Evolutionary conservation across 2,329 filamentous ascomycete genomes (phyloP), one percentile per base, ranked within the genome.

Genomic region (Fulvia fulva): DNA sequence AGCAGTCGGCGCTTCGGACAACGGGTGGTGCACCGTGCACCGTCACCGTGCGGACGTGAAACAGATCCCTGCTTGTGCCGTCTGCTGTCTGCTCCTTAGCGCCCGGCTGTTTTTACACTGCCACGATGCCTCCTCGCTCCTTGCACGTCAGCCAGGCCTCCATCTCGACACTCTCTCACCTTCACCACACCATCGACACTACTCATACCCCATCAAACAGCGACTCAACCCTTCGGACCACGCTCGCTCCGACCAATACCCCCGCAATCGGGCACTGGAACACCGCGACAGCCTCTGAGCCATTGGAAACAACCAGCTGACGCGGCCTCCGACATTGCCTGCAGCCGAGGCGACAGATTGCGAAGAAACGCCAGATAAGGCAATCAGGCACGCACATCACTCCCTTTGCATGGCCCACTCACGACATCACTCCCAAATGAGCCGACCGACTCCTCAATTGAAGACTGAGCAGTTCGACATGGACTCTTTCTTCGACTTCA

Each of bases 401-500:
- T 19, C 8, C 19, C 14, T 47, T 53, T 53, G 19, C n/a, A 25
- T 52, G 43, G 22, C 51, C n/a, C 37, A 47, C n/a, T 23, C 53
- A 46, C n/a, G 7, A 41, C 43, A 45, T 11, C n/a, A 34, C 30
- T 51, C 46, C 53, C 63, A 56, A 34, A 67, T 67, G 66, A 61
- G 63, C 49, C 55, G 64, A 60, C 59, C 65, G n/a, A 58, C 63
- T 23, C 59, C 61, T 16, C 56, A 58, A 55, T 59, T 73, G 56
- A 74, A 74, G 67, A 70, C 70, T 53, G 71, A 74, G 57, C 60
- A 66, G 54, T 65, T 74, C 65, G 71, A 75, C 63, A 74, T 75
- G 72, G 71, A 74, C 66, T 65, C 70, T 45, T 70, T 74, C 67
- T 65, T 75, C 69, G 72, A 74, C 68, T 75, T 74, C 69, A 72